phyloP scores from a whole-genome alignment of 768 basidiomycete genomes.

The Auricularia heimuer region DNA sequence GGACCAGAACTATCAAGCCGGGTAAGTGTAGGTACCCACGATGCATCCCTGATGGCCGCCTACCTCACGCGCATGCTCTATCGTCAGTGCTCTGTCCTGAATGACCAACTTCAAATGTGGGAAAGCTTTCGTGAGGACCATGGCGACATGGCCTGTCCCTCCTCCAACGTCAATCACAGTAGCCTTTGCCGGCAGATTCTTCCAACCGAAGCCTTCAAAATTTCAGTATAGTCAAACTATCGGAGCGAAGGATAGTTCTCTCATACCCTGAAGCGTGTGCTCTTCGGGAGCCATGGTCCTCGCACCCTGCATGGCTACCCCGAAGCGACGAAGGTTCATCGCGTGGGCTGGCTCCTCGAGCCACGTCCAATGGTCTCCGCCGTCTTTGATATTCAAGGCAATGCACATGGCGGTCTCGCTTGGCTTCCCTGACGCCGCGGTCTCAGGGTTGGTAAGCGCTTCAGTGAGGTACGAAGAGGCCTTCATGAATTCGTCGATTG shows the following conservation, averaged over 20 bases:
- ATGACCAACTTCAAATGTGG: constrained; percentile 20
- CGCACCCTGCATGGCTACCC: constrained; percentile 14
- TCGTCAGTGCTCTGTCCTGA: constrained; percentile 22
- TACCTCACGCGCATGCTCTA: constrained; percentile 16
- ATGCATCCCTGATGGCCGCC: neutral
- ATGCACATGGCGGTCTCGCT: constrained; percentile 16
- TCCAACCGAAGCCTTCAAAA: constrained; percentile 21
- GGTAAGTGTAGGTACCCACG: neutral
- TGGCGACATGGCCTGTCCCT: constrained; percentile 17
- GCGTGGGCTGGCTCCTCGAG: constrained; percentile 8
- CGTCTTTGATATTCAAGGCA: constrained; percentile 8
- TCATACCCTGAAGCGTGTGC: constrained; percentile 14
- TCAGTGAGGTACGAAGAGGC: constrained; percentile 15
- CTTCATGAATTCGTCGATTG: constrained; percentile 54
- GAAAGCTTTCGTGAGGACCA: constrained; percentile 14
- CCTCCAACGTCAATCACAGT: constrained; percentile 27
- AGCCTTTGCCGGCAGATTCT: constrained; percentile 10
- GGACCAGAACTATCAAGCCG: neutral
- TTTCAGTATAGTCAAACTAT: neutral
- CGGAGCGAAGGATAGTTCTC: neutral
- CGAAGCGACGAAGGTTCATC: constrained; percentile 11
- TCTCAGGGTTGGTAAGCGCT: constrained; percentile 11
- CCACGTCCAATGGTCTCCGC: constrained; percentile 17
- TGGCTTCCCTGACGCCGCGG: constrained; percentile 11
- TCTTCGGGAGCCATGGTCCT: constrained; percentile 11